Base-by-base conservation (phyloP, 345 rosid species). In the Microthlaspi erraticum region DNA sequence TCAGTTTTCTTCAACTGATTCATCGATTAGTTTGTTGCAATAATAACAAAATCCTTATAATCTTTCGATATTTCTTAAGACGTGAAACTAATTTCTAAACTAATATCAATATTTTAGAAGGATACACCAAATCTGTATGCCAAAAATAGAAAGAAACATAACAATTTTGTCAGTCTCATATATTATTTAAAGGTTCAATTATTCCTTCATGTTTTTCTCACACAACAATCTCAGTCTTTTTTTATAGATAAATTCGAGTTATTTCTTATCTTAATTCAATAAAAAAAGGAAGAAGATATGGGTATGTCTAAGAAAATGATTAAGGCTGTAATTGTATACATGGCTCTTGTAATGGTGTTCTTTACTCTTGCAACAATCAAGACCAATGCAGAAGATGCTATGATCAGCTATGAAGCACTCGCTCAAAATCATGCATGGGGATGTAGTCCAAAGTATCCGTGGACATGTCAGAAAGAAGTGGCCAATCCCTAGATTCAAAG, bases 351-450 rank as follows among this genome's bases (percentile, higher is more conserved):
- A 6, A 49, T 65, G 44, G 37, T 65, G 72, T 48, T 65, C 12
- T 49, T 57, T 42, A 19, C 53, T 31, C 58, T 65, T 38, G 77
- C 66, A 71, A 62, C 32, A 71, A 38, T 62, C 38, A 71, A 71
- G 60, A 32, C 53, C 52, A 65, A 73, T 19, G 77, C 77, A 32
- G 53, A 73, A 39, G 53, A 38, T 38, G 66, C n/a, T n/a, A n/a
- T 56, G 60, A 65, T 65, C 18, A 73, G 37, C 45, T 65, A 73
- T 29, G 3, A 17, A 16, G 59, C 65, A 56, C 39, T 72, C 5
- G 3, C 0, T 13, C 5, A 2, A 46, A 65, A 72, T 56, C 64
- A 56, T 38, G 51, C 65, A 37, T 55, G 64, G 57, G 77, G 72
- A 57, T 73, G 77, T 31, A 49, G 3, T 39, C 71, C 53, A 48